phyloP scores from a whole-genome alignment of 1,284 basidiomycete species.

The Irpex rosettiformis region DNA sequence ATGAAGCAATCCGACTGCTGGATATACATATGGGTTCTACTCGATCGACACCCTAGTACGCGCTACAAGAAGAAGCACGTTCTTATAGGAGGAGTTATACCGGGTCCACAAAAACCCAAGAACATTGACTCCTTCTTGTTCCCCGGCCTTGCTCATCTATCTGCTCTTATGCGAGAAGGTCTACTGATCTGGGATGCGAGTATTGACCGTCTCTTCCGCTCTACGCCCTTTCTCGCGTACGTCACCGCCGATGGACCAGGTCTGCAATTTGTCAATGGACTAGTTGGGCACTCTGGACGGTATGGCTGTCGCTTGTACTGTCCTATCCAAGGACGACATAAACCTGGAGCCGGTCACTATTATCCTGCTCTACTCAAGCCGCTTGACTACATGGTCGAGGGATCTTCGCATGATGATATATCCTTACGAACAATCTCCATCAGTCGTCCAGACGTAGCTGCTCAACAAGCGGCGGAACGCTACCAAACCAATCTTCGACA shows the following conservation, averaged over 20 bases:
- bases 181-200: slow-evolving; percentile 24
- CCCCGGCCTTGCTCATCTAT: slow-evolving; percentile 25
- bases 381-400: neutral
- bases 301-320: slow-evolving; percentile 33
- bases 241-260: slow-evolving; percentile 21
- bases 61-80: slow-evolving; percentile 14
- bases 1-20: slow-evolving; percentile 21
- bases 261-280: slow-evolving; percentile 29
- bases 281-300: slow-evolving; percentile 32
- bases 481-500: slow-evolving; percentile 2
- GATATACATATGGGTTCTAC: slow-evolving; percentile 22
- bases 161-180: slow-evolving; percentile 18
- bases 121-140: slow-evolving; percentile 22
- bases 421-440: neutral
- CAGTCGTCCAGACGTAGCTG: neutral
- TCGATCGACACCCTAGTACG: slow-evolving; percentile 16
- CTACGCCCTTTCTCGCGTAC: slow-evolving; percentile 17
- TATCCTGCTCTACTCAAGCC: slow-evolving; percentile 21
- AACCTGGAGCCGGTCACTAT: slow-evolving; percentile 27
- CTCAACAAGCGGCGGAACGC: slow-evolving; percentile 2
- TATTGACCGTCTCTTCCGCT: slow-evolving; percentile 11
- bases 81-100: slow-evolving; percentile 1
- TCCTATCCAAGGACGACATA: slow-evolving; percentile 28
- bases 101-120: neutral
- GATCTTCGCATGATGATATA: slow-evolving; percentile 11